Percentiles rank a stretch among this genome's conserved stretches.
These are phyloP conservation scores for Sclerospora graminicola DNA, from an alignment of 352 stramenopile genomes.

Conservation along the genomic window DNA sequence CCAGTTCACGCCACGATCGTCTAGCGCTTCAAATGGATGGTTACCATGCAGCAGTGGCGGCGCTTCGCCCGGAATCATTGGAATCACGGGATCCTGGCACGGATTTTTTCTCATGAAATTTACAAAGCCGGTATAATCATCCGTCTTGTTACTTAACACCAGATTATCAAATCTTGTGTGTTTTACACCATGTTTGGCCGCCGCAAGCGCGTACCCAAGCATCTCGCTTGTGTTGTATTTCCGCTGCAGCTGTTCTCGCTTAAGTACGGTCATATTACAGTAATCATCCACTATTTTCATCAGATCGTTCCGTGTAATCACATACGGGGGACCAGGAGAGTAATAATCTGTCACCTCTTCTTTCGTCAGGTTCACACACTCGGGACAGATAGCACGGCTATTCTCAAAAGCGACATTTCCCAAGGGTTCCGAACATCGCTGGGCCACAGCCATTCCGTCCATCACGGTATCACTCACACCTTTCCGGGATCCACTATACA, in stretches of 20 bases:
- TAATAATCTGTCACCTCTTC: slow-evolving; percentile 42
- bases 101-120: slow-evolving; percentile 48
- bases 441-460: slow-evolving; percentile 38
- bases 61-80: slow-evolving; percentile 32
- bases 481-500: slow-evolving; percentile 49
- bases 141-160: slow-evolving; percentile 33
- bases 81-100: slow-evolving; percentile 34
- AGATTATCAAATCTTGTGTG: slow-evolving; percentile 72
- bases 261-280: slow-evolving; percentile 43
- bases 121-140: slow-evolving; percentile 56
- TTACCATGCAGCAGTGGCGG: slow-evolving; percentile 37
- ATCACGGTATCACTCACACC: slow-evolving; percentile 33
- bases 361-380: slow-evolving; percentile 33
- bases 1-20: slow-evolving; percentile 44
- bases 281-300: slow-evolving; percentile 50
- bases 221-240: slow-evolving; percentile 38
- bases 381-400: slow-evolving; percentile 36
- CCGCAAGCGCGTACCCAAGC: slow-evolving; percentile 47
- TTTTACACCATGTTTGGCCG: slow-evolving; percentile 55
- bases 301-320: slow-evolving; percentile 44
- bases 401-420: slow-evolving; percentile 28
- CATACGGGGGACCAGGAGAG: slow-evolving; percentile 45
- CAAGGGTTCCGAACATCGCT: slow-evolving; percentile 38
- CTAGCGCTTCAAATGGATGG: slow-evolving; percentile 30
- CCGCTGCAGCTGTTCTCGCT: slow-evolving; percentile 24